Percentiles rank a stretch among this genome's conserved stretches.
Conservation (phyloP, 257 asterid genomes). For the Nicotiana paniculata region DNA sequence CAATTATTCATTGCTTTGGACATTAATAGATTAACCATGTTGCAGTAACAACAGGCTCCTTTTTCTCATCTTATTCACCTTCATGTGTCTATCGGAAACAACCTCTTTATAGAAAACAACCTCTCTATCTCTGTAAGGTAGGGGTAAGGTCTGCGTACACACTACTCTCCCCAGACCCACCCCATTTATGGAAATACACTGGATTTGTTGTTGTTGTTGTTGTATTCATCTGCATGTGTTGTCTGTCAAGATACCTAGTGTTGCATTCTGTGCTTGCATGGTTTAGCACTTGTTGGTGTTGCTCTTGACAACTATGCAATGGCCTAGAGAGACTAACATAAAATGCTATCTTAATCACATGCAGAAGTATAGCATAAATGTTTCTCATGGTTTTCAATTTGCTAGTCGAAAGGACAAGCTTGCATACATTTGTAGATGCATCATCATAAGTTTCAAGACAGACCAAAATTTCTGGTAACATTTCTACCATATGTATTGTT, state of each 20-base stretch:
- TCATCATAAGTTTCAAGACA: neutral
- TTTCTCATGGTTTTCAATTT: neutral
- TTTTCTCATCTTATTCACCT: neutral
- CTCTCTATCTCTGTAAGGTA: no score
- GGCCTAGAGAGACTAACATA: neutral
- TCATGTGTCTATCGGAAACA: neutral
- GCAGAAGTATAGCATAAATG: neutral
- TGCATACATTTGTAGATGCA: neutral
- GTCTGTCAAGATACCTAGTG: neutral
- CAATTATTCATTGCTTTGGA: constrained; percentile 44
- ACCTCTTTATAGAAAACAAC: no score
- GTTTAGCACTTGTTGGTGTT: no score
- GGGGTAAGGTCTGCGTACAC: no score
- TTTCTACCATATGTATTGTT: neutral
- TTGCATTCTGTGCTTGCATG: neutral
- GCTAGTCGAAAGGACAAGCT: neutral
- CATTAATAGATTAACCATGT: neutral
- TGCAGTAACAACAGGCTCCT: neutral
- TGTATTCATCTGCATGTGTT: neutral
- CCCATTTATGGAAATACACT: no score
- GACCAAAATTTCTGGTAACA: neutral
- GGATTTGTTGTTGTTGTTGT: no score
- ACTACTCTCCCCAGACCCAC: no score
- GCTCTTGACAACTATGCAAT: neutral
- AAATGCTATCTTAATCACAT: neutral